Conservation (phyloP, 2,329 filamentous ascomycete species). For the Sarocladium brachiariae region DNA sequence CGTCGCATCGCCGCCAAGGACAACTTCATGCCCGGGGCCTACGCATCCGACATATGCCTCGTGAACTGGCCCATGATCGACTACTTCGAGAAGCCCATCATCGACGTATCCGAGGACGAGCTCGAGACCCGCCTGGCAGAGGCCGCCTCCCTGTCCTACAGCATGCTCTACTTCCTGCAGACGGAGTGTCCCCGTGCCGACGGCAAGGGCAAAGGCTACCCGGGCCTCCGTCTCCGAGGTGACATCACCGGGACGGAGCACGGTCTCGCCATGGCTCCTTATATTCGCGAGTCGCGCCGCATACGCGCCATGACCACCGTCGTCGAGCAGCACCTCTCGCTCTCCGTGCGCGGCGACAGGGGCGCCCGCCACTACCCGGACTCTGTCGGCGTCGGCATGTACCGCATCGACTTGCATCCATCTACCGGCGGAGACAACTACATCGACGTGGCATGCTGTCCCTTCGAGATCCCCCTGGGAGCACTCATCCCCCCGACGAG, state of each 20-base stretch:
- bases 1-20: conserved; percentile 18
- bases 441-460: conserved; percentile 22
- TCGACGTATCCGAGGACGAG: conserved; percentile 17
- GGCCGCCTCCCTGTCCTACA: conserved; percentile 19
- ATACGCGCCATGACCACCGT: conserved; percentile 20
- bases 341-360: conserved; percentile 15
- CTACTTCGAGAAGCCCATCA: conserved; percentile 22
- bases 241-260: conserved; percentile 21
- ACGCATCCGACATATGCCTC: conserved; percentile 20
- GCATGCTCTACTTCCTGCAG: conserved; percentile 22
- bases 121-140: conserved; percentile 13
- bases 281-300: conserved; percentile 20
- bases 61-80: conserved; percentile 25
- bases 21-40: conserved; percentile 18
- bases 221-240: conserved; percentile 19
- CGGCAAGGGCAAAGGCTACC: conserved; percentile 18
- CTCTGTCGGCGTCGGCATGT: conserved; percentile 22
- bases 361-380: conserved; percentile 19
- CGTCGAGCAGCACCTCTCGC: conserved; percentile 20
- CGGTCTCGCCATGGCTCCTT: conserved; percentile 22
- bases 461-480: conserved; percentile 21
- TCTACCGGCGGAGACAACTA: conserved; percentile 23
- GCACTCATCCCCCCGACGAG: conserved; percentile 17
- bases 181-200: conserved; percentile 21
- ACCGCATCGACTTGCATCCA: conserved; percentile 22